Evolutionary conservation across 805 yeast genomes (phyloP), one percentile per base, ranked within the genome.

Genomic region (Pichia rugopelliculosa): DNA sequence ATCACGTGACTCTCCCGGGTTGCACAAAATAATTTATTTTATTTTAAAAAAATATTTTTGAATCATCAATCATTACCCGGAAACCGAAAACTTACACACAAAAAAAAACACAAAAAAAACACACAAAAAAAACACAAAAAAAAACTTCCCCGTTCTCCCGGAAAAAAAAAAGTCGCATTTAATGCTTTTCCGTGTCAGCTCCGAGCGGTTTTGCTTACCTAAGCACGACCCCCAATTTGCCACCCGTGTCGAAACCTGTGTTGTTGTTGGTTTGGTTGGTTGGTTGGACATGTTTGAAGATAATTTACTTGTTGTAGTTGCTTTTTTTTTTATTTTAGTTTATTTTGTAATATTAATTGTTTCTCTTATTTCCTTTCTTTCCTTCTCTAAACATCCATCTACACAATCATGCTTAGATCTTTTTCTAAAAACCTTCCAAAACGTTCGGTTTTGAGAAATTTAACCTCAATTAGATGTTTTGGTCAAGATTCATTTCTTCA

Each of bases 401-500:
- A 13, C 17, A 22, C 42, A 24, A 47, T 34, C 40, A 61, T 61
- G 66, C 57, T 62, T 38, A 63, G 66, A 61, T 56, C 60, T 40
- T 52, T 58, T 45, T 48, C 61, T 25, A 59, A 53, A 40, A 47
- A 52, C 15, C 38, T 55, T 25, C 52, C 63, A 42, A 54, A 59
- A 48, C 53, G 60, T 49, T 53, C 54, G 36, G 55, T 52, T 45
- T 51, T 46, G 54, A 53, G 53, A 39, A 24, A 37, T 24, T 12
- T 41, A 20, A 45, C 17, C 44, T 42, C 47, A 4, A 27, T 49
- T 24, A 48, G 60, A 51, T 73, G 77, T 49, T 62, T 73, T 39
- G 66, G 66, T 36, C 62, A 71, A 49, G 99, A 93, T 70, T 75
- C 80, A 38, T 93, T 93, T 68, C 70, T 90, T 57, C 86, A 85